Evolutionary conservation across 495 filamentous ascomycete genomes (phyloP).

Genomic region (Melanomma pulvis-pyrius): DNA sequence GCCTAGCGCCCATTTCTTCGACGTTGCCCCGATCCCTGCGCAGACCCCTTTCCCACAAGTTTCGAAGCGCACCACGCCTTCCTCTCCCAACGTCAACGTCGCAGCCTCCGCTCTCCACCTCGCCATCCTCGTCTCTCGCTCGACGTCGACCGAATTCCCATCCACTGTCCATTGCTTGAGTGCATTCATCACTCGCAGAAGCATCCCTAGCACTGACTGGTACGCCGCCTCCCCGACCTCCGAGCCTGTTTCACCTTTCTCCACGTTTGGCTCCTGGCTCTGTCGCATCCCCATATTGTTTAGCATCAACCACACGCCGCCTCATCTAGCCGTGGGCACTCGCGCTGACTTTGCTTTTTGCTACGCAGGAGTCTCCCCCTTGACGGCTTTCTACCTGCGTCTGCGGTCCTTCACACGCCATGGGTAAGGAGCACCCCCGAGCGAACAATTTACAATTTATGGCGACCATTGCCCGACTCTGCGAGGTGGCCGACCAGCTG

Average conservation of each 20-base stretch:
- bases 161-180: slow-evolving; percentile 18
- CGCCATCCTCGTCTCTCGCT: slow-evolving; percentile 7
- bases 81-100: slow-evolving; percentile 31
- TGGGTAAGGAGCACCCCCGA: slow-evolving; percentile 43
- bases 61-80: slow-evolving; percentile 36
- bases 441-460: background rate
- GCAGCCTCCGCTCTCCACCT: slow-evolving; percentile 24
- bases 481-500: slow-evolving; percentile 1
- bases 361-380: slow-evolving; percentile 35
- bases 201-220: slow-evolving; percentile 34
- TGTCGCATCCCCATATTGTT: slow-evolving; percentile 30
- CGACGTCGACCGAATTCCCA: background rate
- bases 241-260: slow-evolving; percentile 29
- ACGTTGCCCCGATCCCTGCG: slow-evolving; percentile 28
- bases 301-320: slow-evolving; percentile 9
- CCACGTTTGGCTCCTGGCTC: slow-evolving; percentile 21
- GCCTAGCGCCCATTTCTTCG: slow-evolving; percentile 27
- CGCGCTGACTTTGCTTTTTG: slow-evolving; percentile 19
- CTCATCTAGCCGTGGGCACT: background rate
- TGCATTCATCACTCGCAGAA: slow-evolving; percentile 34
- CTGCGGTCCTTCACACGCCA: slow-evolving; percentile 38
- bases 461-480: slow-evolving; percentile 7
- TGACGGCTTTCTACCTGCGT: slow-evolving; percentile 24
- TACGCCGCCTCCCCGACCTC: slow-evolving; percentile 23
- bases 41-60: slow-evolving; percentile 36